Evolutionary conservation across 2,329 filamentous ascomycete species (phyloP), one percentile per base, ranked within the genome.

Genomic region (Colletotrichum tofieldiae): DNA sequence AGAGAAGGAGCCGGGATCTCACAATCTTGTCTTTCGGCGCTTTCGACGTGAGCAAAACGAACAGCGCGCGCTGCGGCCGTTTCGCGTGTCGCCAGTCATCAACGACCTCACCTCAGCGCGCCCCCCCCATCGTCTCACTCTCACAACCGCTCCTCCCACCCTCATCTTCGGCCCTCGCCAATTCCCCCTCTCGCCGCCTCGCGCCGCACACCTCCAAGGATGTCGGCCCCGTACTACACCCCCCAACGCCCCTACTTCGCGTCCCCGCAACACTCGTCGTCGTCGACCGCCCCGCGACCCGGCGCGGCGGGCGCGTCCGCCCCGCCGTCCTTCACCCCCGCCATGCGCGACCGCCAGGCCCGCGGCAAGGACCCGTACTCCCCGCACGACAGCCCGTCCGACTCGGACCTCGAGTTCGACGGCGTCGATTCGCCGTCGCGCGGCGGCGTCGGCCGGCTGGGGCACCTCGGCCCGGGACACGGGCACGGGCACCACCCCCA

Each of bases 291-390:
- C 35, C 39, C 65, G 55, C 62, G 43, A 45, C 51, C 20, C 63
- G 49, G 32, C 35, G 54, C 66, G 11, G 43, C 20, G 55, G 49
- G 49, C 43, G 29, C 66, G 11, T 29, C 85, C 39, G 65, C 63
- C 67, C 64, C 60, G 20, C 75, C 67, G 37, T 63, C 71, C 63
- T 87, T 88, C 78, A 88, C 87, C 0, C 75, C 82, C 26, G 79
- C 83, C 71, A 89, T 89, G 87, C 87, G 88, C 76, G 88, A 91
- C 77, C 84, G 84, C 7, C 89, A 91, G 78, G 87, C 89, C 5
- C 84, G 89, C 51, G 89, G 89, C 63, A 90, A 90, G 76, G 85
- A 91, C 73, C 87, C 87, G 0, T 89, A 88, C 76, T 74, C 64
- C 18, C 75, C 79, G 54, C 75, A 78, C 16, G 77, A 77, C 32